Conservation (phyloP, 345 rosid genomes). For the Eucalyptus cloeziana region DNA sequence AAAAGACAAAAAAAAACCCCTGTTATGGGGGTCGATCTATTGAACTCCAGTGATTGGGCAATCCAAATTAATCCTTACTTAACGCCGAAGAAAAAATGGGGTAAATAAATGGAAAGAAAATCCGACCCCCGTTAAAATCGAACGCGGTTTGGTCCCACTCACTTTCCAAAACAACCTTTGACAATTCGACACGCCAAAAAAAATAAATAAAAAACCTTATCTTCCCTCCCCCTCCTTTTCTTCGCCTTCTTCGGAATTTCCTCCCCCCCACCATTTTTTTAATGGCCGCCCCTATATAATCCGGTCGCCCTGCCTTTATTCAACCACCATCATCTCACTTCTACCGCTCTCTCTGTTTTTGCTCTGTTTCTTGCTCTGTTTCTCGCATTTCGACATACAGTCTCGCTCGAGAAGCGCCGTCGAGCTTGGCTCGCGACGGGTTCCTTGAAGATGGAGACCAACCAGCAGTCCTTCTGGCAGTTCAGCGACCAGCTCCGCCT, state of each 20-base stretch:
- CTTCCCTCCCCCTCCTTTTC: neutral
- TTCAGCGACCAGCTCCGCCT: conserved; percentile 95
- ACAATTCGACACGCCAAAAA: neutral
- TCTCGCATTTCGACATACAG: neutral
- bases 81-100: neutral
- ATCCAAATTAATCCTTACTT: neutral
- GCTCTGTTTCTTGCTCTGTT: neutral
- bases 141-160: neutral
- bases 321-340: neutral
- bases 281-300: neutral
- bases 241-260: neutral
- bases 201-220: neutral
- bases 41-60: neutral
- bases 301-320: neutral
- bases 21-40: neutral
- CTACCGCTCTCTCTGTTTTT: neutral
- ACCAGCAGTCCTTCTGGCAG: conserved; percentile 88
- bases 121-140: neutral
- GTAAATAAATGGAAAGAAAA: neutral
- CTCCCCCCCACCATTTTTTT: neutral
- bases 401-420: neutral
- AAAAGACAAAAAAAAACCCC: too few species aligned
- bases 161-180: neutral
- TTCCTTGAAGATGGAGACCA: conserved; percentile 45
- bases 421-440: neutral